Evolutionary conservation across 108 stramenopile species (phyloP).

Genomic region (Cyclotella sp.): DNA sequence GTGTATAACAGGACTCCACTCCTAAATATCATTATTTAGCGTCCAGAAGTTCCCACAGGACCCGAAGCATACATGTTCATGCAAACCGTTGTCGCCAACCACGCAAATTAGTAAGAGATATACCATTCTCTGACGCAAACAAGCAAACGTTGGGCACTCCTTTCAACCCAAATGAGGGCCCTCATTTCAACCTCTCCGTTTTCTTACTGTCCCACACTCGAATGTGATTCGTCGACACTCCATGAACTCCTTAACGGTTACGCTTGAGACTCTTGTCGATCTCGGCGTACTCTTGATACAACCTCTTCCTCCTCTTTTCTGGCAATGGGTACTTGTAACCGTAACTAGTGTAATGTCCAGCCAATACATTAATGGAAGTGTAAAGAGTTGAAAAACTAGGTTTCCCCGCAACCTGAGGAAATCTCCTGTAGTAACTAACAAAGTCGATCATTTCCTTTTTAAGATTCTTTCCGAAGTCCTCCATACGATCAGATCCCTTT

Average conservation of each 20-base stretch:
- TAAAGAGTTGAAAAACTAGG: slow-evolving; percentile 94
- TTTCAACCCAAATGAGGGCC: too few relatives aligned
- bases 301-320: slow-evolving; percentile 97
- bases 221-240: too few relatives aligned
- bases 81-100: too few relatives aligned
- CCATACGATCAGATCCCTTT: slow-evolving; percentile 91
- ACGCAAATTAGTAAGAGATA: too few relatives aligned
- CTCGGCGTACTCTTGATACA: slow-evolving; percentile 96
- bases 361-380: slow-evolving; percentile 95
- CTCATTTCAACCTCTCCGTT: too few relatives aligned
- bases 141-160: too few relatives aligned
- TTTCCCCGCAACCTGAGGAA: slow-evolving; percentile 93
- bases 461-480: slow-evolving; percentile 92
- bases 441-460: slow-evolving; percentile 99
- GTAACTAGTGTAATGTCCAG: slow-evolving; percentile 97
- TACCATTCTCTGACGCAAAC: too few relatives aligned
- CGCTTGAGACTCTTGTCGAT: slow-evolving; percentile 92
- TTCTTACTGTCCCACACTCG: too few relatives aligned
- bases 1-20: too few relatives aligned
- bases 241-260: slow-evolving; percentile 57
- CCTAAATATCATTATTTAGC: too few relatives aligned
- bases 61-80: too few relatives aligned
- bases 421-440: slow-evolving; percentile 90
- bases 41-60: too few relatives aligned
- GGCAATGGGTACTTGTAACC: slow-evolving; percentile 98